These are phyloP conservation scores for Candida sp. DNA, from an alignment of 1,139 yeast genomes.

Conservation along the genomic window DNA sequence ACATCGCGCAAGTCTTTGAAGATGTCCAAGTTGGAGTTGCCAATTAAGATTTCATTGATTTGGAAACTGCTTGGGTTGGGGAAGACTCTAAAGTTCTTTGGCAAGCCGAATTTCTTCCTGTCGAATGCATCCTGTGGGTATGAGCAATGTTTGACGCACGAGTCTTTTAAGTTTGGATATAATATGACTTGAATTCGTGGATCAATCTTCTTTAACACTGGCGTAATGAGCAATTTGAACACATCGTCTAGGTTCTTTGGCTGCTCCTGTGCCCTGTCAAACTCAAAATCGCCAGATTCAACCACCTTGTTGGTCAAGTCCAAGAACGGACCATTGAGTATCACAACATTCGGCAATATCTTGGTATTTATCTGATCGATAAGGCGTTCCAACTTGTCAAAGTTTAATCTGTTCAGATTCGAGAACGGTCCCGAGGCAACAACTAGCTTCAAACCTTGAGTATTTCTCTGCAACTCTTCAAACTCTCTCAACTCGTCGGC, in stretches of 20 bases:
- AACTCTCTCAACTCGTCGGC: constrained; percentile 49
- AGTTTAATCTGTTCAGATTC: constrained; percentile 37
- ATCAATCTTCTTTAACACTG: constrained; percentile 63
- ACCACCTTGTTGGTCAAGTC: constrained; percentile 74
- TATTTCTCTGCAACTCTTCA: constrained; percentile 23
- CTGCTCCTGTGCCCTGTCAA: constrained; percentile 35
- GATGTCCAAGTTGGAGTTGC: constrained; percentile 78
- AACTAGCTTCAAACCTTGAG: constrained; percentile 34
- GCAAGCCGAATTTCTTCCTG: constrained; percentile 62
- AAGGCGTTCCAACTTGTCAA: constrained; percentile 32
- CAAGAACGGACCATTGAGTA: constrained; percentile 86
- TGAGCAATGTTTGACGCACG: constrained; percentile 73
- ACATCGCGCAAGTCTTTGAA: constrained; percentile 76
- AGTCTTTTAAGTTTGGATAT: constrained; percentile 78
- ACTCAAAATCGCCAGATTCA: constrained; percentile 56
- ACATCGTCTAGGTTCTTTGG: constrained; percentile 73
- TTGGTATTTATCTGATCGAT: constrained; percentile 54
- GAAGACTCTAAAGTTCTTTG: constrained; percentile 74
- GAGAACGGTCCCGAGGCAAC: constrained; percentile 50
- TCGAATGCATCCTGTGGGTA: constrained; percentile 89
- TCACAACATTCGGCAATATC: constrained; percentile 68
- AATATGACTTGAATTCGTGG: constrained; percentile 64
- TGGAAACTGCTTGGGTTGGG: constrained; percentile 90
- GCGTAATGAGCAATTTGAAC: constrained; percentile 61
- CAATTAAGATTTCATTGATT: constrained; percentile 74